Evolutionary conservation across 768 basidiomycete species (phyloP), one percentile per base, ranked within the genome.

Genomic region (Nidularia pulvinata): DNA sequence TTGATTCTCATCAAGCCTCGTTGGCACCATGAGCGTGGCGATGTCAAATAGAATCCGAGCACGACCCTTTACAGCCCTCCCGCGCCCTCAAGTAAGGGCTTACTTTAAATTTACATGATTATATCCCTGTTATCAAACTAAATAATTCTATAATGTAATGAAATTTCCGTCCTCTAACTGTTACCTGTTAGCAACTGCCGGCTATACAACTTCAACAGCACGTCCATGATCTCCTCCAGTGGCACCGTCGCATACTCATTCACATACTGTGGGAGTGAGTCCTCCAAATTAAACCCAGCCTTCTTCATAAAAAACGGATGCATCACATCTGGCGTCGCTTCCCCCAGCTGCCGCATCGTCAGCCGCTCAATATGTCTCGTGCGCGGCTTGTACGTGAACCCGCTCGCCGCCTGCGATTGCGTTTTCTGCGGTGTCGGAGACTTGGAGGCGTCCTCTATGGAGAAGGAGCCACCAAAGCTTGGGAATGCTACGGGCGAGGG

Each of bases 261-360:
- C 36, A 94, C 88, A 61, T 91, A 93, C 58, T 90, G 89, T 10
- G 92, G 91, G n/a, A 93, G 64, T 0, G 89, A 86, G 57, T 92
- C 90, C 64, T 92, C 88, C 48, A 93, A 69, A 63, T 84, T 91
- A 71, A 93, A 91, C 0, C 91, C 89, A 1, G 89, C 84, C 63
- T 84, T 89, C 62, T 91, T 88, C 83, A 88, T 88, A 71, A 91
- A 91, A 69, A 91, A 90, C 2, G 88, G 88, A 65, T 89, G 89
- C 89, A 89, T 89, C 19, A 91, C 88, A 60, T 92, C 89, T 1
- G 91, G 90, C 0, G 90, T 91, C n/a, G 89, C 91, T 65, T 93
- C 89, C 33, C 92, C 93, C 10, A 94, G 73, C 65, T 93, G 93
- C 30, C 89, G 82, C 83, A 93, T 87, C 19, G 86, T 89, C 51